A percentile compares a stretch with the other conserved stretches of the same genome.
These are phyloP conservation scores for Tulasnella sp. DNA, from an alignment of 768 basidiomycete genomes.

Conservation along the genomic window DNA sequence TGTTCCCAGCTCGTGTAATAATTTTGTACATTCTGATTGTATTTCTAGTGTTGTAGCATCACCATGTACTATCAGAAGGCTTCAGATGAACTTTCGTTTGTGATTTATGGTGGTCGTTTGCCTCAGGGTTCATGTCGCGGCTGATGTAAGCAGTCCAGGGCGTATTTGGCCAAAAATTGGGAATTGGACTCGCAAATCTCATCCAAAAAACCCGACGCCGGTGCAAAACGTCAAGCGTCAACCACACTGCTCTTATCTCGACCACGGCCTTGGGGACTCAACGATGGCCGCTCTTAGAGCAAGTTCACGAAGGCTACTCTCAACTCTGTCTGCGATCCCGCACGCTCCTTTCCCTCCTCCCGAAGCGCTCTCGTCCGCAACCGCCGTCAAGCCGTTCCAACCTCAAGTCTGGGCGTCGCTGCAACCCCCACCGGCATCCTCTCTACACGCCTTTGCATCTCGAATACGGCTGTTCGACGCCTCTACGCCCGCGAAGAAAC, in stretches of 20 bases:
- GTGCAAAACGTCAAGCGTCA: neutral
- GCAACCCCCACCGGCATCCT: slow-evolving; percentile 59
- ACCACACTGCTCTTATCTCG: neutral
- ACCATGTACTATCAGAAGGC: neutral
- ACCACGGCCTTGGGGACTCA: neutral
- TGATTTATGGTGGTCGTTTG: neutral
- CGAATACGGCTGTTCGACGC: slow-evolving; percentile 57
- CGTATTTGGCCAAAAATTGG: neutral
- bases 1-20: neutral
- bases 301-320: neutral
- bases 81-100: neutral
- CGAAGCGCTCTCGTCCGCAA: slow-evolving; percentile 8
- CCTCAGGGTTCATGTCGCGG: neutral
- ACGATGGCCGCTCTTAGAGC: neutral
- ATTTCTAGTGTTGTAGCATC: neutral
- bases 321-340: slow-evolving; percentile 6
- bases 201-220: neutral
- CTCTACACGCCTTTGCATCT: slow-evolving; percentile 64
- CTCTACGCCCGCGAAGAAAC: neutral
- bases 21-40: neutral
- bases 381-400: slow-evolving; percentile 12
- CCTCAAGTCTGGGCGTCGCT: slow-evolving; percentile 43
- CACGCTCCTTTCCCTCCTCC: slow-evolving; percentile 12
- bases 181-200: neutral
- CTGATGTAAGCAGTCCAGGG: neutral